Evolutionary conservation across 176 grass and related monocot genomes (phyloP).

Genomic region (Bothriochloa decipiens): DNA sequence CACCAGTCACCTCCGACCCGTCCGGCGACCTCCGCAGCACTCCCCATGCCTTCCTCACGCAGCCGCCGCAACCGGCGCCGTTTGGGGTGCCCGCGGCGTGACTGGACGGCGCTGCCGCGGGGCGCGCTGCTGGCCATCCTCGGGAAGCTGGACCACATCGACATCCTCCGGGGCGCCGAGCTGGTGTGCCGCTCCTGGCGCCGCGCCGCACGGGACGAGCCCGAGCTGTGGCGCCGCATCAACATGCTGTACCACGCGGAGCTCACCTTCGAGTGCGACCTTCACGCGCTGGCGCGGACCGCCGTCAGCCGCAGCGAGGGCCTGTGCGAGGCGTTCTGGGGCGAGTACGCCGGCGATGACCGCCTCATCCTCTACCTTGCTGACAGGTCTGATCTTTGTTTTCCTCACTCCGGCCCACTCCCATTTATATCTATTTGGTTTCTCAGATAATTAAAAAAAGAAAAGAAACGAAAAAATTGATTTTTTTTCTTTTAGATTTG

Average conservation of each 20-base stretch:
- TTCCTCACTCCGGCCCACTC: no score
- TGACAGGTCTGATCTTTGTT: neutral
- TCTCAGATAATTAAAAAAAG: neutral
- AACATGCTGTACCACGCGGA: neutral
- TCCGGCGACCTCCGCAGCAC: no score
- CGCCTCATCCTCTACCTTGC: slow-evolving; percentile 23
- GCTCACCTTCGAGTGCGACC: neutral
- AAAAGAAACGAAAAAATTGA: no score
- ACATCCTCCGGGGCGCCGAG: neutral
- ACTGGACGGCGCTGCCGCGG: neutral
- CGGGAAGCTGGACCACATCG: neutral
- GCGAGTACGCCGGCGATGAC: slow-evolving; percentile 22
- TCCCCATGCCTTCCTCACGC: neutral
- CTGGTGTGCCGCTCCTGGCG: neutral
- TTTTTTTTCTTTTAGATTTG: no score
- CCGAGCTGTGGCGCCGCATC: neutral
- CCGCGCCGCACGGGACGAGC: neutral
- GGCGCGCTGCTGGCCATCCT: neutral
- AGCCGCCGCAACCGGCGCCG: neutral
- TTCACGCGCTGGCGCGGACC: neutral
- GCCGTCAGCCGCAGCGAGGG: slow-evolving; percentile 28
- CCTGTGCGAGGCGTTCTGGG: slow-evolving; percentile 41
- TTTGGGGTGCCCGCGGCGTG: neutral
- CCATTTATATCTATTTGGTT: no score
- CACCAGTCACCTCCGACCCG: no score